Evolutionary conservation across 345 rosid species (phyloP).

Genomic region (Gossypium mustelinum): DNA sequence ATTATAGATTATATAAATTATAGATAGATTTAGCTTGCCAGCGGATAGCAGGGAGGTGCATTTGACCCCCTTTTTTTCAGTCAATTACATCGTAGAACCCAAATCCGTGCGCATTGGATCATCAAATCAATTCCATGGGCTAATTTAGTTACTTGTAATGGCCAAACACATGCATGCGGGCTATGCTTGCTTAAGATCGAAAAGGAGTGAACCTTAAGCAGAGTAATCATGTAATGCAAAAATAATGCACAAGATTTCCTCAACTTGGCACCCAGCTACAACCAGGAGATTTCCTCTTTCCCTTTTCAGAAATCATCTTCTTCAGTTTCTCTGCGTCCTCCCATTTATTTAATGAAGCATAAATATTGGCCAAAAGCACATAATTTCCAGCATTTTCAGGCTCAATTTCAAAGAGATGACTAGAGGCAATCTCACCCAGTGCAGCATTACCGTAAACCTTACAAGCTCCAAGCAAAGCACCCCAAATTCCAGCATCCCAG

Average conservation of each 20-base stretch:
- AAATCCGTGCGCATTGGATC: background rate
- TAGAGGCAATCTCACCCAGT: constrained; percentile 53
- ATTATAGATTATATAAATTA: too few relatives aligned
- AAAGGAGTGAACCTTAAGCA: background rate
- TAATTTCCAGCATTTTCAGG: constrained; percentile 51
- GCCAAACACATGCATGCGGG: background rate
- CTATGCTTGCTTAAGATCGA: background rate
- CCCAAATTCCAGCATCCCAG: constrained; percentile 47
- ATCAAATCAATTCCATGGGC: background rate
- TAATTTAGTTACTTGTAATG: background rate
- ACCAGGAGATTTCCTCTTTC: constrained; percentile 43
- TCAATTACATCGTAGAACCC: background rate
- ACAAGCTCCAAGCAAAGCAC: constrained; percentile 59
- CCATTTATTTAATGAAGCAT: constrained; percentile 52
- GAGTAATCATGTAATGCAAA: background rate
- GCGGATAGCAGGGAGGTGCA: too few relatives aligned
- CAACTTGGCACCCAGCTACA: constrained; percentile 42
- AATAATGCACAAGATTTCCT: background rate
- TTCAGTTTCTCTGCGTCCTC: constrained; percentile 44
- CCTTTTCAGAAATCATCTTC: constrained; percentile 34
- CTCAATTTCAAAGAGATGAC: constrained; percentile 43
- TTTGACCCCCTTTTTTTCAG: too few relatives aligned
- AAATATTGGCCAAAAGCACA: constrained; percentile 46
- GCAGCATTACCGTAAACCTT: constrained; percentile 40
- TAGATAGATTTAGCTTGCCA: too few relatives aligned